Base-by-base conservation (phyloP, 257 asterid species). In the Striga asiatica region DNA sequence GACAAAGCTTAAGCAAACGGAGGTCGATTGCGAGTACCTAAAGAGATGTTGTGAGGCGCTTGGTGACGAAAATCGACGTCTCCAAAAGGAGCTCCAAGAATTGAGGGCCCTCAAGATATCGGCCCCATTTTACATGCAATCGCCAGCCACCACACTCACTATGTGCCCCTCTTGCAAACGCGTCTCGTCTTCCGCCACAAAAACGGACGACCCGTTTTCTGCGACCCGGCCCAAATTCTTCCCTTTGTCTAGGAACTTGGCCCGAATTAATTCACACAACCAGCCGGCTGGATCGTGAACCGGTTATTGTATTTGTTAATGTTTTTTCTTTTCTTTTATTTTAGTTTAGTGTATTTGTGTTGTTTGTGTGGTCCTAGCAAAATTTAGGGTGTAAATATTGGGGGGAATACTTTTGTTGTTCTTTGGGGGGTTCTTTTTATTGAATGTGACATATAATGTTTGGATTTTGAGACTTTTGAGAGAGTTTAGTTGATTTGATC, bases 91-190 rank as follows among this genome's bases (percentile, higher is more conserved):
- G 37, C 42, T 84, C 65, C 83, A 70, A 61, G 88, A 85, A 41
- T 55, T 85, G 60, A 77, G 92, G 58, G 86, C 85, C 41, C 69
- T 84, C 22, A 84, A 84, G 69, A 56, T 74, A 54, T 65, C 86
- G 0, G 79, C 66, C 53, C 83, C 95, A 18, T 79, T 66, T 59
- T 64, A 74, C 70, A 76, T 74, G 79, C 88, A 78, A 41, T 67
- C 59, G 1, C 94, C 91, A 0, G 81, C 95, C 70, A 85, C 95
- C 60, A 82, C 95, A 0, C 76, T 85, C 29, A 82, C 93, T 34
- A 85, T 85, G 93, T 82, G 95, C 46, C 89, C 95, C 4, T 80
- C 95, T 3, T 85, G 95, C 47, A 78, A 85, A 46, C 82, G 84
- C 42, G 85, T 84, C 13, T 52, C 81, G 72, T 3, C 81, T 13